Percentiles rank a stretch among this genome's conserved stretches.
These are phyloP conservation scores for Tirmania nivea DNA, from an alignment of 495 filamentous ascomycete species.

Conservation along the genomic window DNA sequence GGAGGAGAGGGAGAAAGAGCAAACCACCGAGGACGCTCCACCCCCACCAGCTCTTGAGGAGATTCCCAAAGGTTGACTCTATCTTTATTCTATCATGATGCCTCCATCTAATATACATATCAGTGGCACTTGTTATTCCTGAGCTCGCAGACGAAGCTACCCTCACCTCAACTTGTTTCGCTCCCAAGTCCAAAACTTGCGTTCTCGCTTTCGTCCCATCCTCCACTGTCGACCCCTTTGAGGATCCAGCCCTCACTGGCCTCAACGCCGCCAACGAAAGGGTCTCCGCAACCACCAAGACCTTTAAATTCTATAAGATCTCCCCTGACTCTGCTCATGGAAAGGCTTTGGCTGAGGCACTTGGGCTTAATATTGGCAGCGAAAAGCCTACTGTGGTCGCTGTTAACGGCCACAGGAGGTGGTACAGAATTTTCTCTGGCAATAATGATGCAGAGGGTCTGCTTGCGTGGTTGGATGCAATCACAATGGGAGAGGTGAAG, in stretches of 20 bases:
- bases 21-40: neutral
- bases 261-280: conserved; percentile 52
- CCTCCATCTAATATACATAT: too few species aligned
- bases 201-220: conserved; percentile 57
- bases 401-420: conserved; percentile 60
- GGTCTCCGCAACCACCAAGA: conserved; percentile 8
- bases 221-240: conserved; percentile 28
- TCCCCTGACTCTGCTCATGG: conserved; percentile 39
- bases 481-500: conserved; percentile 61
- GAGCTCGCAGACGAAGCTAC: conserved; percentile 21
- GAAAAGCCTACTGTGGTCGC: conserved; percentile 48
- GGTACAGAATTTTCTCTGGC: conserved; percentile 52
- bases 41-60: neutral
- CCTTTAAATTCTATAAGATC: conserved; percentile 13
- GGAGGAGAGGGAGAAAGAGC: neutral
- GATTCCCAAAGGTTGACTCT: neutral
- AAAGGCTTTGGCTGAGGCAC: conserved; percentile 31
- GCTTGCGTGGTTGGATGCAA: conserved; percentile 66
- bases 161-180: conserved; percentile 39
- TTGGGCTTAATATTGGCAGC: conserved; percentile 40
- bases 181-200: conserved; percentile 57
- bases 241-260: conserved; percentile 26
- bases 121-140: conserved; percentile 9
- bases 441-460: conserved; percentile 35
- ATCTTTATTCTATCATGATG: neutral